These are phyloP conservation scores for Dendrostoma leiphaemia DNA, from an alignment of 2,329 filamentous ascomycete genomes.

Conservation along the genomic window DNA sequence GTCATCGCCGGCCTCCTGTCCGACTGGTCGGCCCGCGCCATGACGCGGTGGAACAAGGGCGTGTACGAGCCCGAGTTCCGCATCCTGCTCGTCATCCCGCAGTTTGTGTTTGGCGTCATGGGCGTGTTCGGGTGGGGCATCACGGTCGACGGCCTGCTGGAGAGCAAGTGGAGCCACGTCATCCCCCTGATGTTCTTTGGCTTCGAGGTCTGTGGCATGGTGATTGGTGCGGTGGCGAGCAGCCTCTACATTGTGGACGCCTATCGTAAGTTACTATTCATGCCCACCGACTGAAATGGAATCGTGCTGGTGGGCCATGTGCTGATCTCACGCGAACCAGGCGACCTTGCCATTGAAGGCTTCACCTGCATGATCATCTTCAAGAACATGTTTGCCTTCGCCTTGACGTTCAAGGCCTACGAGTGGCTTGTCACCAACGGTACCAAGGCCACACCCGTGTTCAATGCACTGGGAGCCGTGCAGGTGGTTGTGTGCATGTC, in stretches of 20 bases:
- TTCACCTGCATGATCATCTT: slow-evolving; percentile 90
- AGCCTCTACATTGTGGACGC: slow-evolving; percentile 91
- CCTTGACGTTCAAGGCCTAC: slow-evolving; percentile 79
- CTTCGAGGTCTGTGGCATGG: slow-evolving; percentile 84
- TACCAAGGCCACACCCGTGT: slow-evolving; percentile 51
- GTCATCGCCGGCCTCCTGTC: slow-evolving; percentile 69
- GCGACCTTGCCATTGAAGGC: slow-evolving; percentile 78
- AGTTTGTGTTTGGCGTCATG: slow-evolving; percentile 72
- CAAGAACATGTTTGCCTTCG: slow-evolving; percentile 92
- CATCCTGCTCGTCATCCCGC: slow-evolving; percentile 77
- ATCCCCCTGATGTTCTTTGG: slow-evolving; percentile 80
- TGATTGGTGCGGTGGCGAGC: slow-evolving; percentile 82
- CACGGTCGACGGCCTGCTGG: slow-evolving; percentile 59
- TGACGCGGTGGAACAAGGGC: slow-evolving; percentile 75
- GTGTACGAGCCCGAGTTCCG: slow-evolving; percentile 92
- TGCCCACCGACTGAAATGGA: too few relatives aligned
- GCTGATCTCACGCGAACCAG: slow-evolving; percentile 36
- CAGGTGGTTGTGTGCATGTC: slow-evolving; percentile 75
- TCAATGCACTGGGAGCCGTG: slow-evolving; percentile 71
- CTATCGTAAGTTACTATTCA: slow-evolving; percentile 61
- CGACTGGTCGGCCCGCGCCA: slow-evolving; percentile 66
- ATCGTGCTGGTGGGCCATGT: too few relatives aligned
- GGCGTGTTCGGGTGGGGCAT: slow-evolving; percentile 85
- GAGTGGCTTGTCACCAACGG: slow-evolving; percentile 72
- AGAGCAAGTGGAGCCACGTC: slow-evolving; percentile 63